Evolutionary conservation across 345 rosid genomes (phyloP), one percentile per base, ranked within the genome.

Genomic region (Arabidopsis arenosa): DNA sequence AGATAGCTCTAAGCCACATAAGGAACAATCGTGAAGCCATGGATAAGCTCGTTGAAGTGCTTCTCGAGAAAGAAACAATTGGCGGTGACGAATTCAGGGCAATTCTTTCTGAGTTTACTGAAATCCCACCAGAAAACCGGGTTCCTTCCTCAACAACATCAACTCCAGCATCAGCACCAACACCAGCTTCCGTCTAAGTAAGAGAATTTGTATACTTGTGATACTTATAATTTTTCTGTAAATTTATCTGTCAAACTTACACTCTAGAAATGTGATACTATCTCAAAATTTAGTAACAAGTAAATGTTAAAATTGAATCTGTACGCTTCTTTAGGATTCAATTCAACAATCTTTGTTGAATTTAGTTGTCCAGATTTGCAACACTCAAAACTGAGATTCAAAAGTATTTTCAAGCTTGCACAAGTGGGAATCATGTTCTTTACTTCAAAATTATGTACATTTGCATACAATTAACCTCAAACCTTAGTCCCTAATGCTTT

Each of bases 11-110:
- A 82, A 72, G 76, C 66, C 97, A 95, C 63, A 88, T 95, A 30
- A 89, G 75, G 86, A 85, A 83, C 88, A 95, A 95, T 84, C 93
- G 97, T 0, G 99, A 95, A 82, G 99, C 99, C 17, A 90, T 95
- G 32, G 97, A 95, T 80, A 95, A 95, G 83, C 73, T 95, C 2
- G 97, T 92, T 13, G 99, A 95, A 80, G 97, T 95, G 71, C 89
- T 95, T 15, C 85, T 92, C 0, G 97, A 95, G 89, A 92, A 90
- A 73, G 99, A 95, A 79, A 92, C 97, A 3, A 90, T 92, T 80
- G 66, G 81, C 0, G 97, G 97, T 0, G 97, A 95, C 6, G 97
- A 95, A 75, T 95, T 95, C 88, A 70, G 97, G 39, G 97, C 99
- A 40, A 92, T 95, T 70, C 93, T 95, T 26, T 88, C 99, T 0